phyloP scores from a whole-genome alignment of 148 eudicot species.

The Arbutus unedo region DNA sequence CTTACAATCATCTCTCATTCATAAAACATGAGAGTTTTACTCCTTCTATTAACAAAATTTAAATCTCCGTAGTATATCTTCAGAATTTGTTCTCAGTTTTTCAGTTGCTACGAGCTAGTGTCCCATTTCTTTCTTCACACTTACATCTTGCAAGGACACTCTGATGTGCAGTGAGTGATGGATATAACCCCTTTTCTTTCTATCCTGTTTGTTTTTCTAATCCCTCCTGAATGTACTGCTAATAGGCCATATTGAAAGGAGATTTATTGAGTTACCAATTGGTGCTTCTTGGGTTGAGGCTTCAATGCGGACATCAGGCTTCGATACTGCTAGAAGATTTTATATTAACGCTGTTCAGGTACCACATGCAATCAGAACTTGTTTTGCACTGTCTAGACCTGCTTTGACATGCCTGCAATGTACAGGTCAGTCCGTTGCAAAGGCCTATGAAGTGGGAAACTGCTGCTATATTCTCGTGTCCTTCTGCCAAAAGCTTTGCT shows the following conservation, averaged over 20 bases:
- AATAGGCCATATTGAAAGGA: slow-evolving; percentile 85
- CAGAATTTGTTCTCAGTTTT: slow-evolving; percentile 7
- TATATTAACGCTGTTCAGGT: slow-evolving; percentile 90
- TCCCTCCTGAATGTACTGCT: slow-evolving; percentile 3
- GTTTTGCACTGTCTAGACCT: slow-evolving; percentile 9
- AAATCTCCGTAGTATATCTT: background rate
- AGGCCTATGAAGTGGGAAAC: slow-evolving; percentile 92
- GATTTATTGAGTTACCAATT: slow-evolving; percentile 80
- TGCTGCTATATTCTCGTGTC: slow-evolving; percentile 70
- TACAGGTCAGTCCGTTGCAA: slow-evolving; percentile 83
- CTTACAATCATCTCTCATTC: background rate
- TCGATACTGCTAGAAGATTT: slow-evolving; percentile 83
- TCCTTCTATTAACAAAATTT: background rate
- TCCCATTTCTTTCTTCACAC: background rate
- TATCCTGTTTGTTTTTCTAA: background rate
- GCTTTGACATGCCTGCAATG: slow-evolving; percentile 22
- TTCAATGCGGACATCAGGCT: slow-evolving; percentile 86
- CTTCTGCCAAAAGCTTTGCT: slow-evolving; percentile 81
- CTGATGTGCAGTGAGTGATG: slow-evolving; percentile 2
- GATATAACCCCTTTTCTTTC: background rate
- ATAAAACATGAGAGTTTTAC: background rate
- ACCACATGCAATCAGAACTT: slow-evolving; percentile 13
- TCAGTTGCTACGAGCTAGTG: slow-evolving; percentile 2
- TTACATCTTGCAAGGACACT: background rate
- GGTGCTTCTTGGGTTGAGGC: slow-evolving; percentile 98